phyloP scores from a whole-genome alignment of 352 stramenopile species.

The Phytophthora niederhauseri region DNA sequence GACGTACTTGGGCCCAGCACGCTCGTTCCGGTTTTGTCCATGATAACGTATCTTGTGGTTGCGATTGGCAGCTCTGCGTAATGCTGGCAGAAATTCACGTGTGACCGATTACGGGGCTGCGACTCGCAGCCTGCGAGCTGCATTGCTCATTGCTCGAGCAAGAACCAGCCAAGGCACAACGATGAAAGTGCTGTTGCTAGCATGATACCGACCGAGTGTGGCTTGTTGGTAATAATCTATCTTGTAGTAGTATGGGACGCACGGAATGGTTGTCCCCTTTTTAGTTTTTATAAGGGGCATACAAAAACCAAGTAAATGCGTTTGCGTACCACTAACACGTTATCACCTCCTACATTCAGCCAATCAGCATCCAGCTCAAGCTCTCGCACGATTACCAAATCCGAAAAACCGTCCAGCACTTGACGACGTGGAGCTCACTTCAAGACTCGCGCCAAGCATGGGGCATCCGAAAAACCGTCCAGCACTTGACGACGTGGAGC shows the following conservation, averaged over 20 bases:
- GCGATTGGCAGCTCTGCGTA: too few species aligned
- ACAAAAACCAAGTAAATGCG: not conserved
- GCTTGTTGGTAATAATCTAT: not conserved
- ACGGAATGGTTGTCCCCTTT: not conserved
- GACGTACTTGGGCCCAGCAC: slow-evolving; percentile 76
- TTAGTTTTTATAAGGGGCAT: too few species aligned
- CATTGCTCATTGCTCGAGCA: not conserved
- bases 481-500: not conserved
- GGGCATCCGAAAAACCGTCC: not conserved
- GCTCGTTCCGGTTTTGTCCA: not conserved
- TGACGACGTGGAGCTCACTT: slow-evolving; percentile 12
- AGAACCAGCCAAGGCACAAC: not conserved
- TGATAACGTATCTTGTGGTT: not conserved
- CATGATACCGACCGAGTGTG: not conserved
- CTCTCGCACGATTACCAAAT: slow-evolving; percentile 14
- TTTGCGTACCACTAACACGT: not conserved
- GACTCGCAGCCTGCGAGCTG: too few species aligned
- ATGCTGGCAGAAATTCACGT: too few species aligned
- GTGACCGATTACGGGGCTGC: slow-evolving; percentile 88
- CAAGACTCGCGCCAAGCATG: slow-evolving; percentile 22
- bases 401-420: not conserved
- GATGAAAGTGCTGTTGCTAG: not conserved
- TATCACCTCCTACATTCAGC: not conserved
- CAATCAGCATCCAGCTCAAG: slow-evolving; percentile 10
- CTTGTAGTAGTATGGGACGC: not conserved